These are phyloP conservation scores for Nigrospora sphaerica DNA, from an alignment of 2,329 filamentous ascomycete species.

Conservation along the genomic window DNA sequence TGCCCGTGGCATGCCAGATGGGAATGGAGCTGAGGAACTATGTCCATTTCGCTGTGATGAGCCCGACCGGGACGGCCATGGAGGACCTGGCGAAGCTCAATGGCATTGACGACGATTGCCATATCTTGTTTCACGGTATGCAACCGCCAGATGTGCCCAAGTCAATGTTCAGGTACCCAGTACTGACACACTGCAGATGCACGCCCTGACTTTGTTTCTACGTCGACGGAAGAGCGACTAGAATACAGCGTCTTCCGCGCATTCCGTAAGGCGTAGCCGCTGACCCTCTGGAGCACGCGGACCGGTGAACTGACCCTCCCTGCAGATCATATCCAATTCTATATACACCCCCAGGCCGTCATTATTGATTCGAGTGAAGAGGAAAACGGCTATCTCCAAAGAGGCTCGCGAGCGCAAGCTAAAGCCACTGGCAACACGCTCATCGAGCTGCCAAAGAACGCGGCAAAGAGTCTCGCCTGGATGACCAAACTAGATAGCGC, in stretches of 20 bases:
- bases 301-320: slow-evolving; percentile 7
- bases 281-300: slow-evolving; percentile 1
- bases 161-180: not conserved
- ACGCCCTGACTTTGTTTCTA: slow-evolving; percentile 63
- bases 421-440: slow-evolving; percentile 49
- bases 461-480: slow-evolving; percentile 64
- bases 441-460: slow-evolving; percentile 65
- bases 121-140: slow-evolving; percentile 52
- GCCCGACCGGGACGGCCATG: slow-evolving; percentile 62
- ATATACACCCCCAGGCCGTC: slow-evolving; percentile 70
- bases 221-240: slow-evolving; percentile 65
- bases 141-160: not conserved
- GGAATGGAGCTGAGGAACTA: slow-evolving; percentile 57
- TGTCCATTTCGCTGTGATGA: slow-evolving; percentile 78
- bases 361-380: slow-evolving; percentile 60
- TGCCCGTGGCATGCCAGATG: slow-evolving; percentile 88
- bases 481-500: slow-evolving; percentile 68
- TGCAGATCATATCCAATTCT: slow-evolving; percentile 60
- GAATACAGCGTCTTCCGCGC: slow-evolving; percentile 56
- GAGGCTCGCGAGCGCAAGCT: slow-evolving; percentile 50
- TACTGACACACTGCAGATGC: slow-evolving; percentile 49
- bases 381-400: slow-evolving; percentile 65
- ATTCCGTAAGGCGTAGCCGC: slow-evolving; percentile 38
- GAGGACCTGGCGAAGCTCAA: slow-evolving; percentile 69
- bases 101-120: slow-evolving; percentile 66